Conservation (phyloP, 805 yeast genomes). For the Metschnikowia rubicola region DNA sequence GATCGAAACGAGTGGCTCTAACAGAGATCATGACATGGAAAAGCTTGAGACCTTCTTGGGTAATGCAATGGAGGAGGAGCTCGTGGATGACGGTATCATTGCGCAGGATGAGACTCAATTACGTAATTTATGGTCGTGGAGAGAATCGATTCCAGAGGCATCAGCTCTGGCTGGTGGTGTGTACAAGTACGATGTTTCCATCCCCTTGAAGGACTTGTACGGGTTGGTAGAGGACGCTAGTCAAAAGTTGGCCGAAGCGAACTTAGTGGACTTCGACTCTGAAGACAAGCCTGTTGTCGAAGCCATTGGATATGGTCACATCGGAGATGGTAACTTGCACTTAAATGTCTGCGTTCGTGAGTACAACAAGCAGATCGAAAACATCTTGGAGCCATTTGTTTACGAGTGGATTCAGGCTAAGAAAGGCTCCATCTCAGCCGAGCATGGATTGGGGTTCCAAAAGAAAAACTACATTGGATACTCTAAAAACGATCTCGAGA, state of each 20-base stretch:
- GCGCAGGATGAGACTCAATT: slow-evolving; percentile 94
- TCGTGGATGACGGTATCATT: slow-evolving; percentile 88
- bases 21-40: slow-evolving; percentile 87
- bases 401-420: slow-evolving; percentile 78
- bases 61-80: slow-evolving; percentile 74
- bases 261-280: slow-evolving; percentile 56
- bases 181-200: slow-evolving; percentile 92
- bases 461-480: slow-evolving; percentile 87
- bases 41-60: slow-evolving; percentile 85
- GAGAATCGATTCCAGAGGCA: slow-evolving; percentile 92
- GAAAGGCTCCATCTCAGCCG: slow-evolving; percentile 92
- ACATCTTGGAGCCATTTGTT: slow-evolving; percentile 85
- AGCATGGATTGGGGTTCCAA: slow-evolving; percentile 96
- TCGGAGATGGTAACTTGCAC: slow-evolving; percentile 96
- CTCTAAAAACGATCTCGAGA: slow-evolving; percentile 70
- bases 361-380: slow-evolving; percentile 76
- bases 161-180: slow-evolving; percentile 86
- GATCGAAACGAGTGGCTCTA: slow-evolving; percentile 95
- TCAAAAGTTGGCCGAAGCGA: slow-evolving; percentile 51
- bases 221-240: slow-evolving; percentile 78
- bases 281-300: slow-evolving; percentile 75
- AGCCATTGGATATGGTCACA: slow-evolving; percentile 96
- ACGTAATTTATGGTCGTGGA: slow-evolving; percentile 86
- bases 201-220: slow-evolving; percentile 80
- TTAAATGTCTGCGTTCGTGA: slow-evolving; percentile 87